Evolutionary conservation across 192 early-diverging fungal genomes (phyloP).

Genomic region (Podochytrium sp.): DNA sequence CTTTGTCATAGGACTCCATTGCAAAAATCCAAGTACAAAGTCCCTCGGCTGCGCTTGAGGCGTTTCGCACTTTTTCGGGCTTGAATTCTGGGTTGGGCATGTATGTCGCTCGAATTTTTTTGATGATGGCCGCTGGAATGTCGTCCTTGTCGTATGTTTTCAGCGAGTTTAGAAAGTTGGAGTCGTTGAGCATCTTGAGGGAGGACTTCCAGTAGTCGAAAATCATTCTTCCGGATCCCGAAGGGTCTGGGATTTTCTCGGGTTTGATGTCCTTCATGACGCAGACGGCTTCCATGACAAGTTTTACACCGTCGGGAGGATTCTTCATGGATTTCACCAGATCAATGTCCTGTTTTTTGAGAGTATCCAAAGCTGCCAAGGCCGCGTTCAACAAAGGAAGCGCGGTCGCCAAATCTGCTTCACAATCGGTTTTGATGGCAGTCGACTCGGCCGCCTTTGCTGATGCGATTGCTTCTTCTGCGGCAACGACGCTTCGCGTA

Average conservation of each 20-base stretch:
- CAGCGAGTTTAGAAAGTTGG: conserved; percentile 55
- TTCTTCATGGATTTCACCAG: conserved; percentile 70
- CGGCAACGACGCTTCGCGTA: conserved; percentile 58
- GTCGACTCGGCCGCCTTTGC: conserved; percentile 57
- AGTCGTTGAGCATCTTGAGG: conserved; percentile 61
- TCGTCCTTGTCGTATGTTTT: conserved; percentile 67
- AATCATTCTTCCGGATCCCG: conserved; percentile 66
- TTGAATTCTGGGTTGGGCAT: conserved; percentile 68
- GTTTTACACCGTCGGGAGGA: conserved; percentile 65
- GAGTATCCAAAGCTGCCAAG: conserved; percentile 59
- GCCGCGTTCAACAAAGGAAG: conserved; percentile 62
- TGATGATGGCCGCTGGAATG: conserved; percentile 63
- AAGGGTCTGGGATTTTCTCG: conserved; percentile 65
- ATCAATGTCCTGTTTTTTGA: conserved; percentile 68
- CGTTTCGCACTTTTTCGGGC: conserved; percentile 66
- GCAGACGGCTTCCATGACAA: conserved; percentile 69
- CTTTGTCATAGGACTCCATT: conserved; percentile 68
- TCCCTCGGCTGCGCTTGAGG: conserved; percentile 67
- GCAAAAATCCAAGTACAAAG: conserved; percentile 65
- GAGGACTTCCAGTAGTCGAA: conserved; percentile 69
- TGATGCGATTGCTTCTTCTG: conserved; percentile 61
- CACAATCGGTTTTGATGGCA: conserved; percentile 64
- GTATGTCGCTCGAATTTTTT: conserved; percentile 58
- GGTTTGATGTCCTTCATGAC: conserved; percentile 72
- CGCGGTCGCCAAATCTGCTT: conserved; percentile 62